Conservation (phyloP, 352 stramenopile species). For the Pythium brachiatum region DNA sequence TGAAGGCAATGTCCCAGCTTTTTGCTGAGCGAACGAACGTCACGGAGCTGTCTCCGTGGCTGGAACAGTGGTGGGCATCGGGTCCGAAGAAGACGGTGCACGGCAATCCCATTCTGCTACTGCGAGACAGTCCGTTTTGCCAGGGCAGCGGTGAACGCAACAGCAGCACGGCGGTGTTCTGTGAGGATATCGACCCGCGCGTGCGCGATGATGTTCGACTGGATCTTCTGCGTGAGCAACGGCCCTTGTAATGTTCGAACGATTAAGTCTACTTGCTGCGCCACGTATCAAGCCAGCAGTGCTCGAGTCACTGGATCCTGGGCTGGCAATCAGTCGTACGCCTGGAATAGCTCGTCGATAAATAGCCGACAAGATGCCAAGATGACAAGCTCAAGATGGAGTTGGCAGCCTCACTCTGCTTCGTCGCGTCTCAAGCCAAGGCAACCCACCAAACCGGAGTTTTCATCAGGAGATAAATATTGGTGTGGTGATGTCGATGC, state of each 20-base stretch:
- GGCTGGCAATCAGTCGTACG: too few relatives aligned
- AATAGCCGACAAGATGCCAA: background rate
- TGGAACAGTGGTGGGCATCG: background rate
- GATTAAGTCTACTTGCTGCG: too few relatives aligned
- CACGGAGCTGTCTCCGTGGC: background rate
- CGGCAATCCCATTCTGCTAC: background rate
- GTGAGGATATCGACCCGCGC: background rate
- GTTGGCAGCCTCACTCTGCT: too few relatives aligned
- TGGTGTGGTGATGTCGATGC: background rate
- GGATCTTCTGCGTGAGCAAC: background rate
- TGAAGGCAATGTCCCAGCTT: background rate
- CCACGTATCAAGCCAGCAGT: too few relatives aligned
- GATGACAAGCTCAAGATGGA: too few relatives aligned
- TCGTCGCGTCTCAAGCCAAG: too few relatives aligned
- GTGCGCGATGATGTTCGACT: slow-evolving; percentile 3
- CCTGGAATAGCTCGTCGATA: background rate
- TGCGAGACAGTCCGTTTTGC: background rate
- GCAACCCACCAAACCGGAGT: too few relatives aligned
- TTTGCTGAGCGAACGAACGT: background rate
- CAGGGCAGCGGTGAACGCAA: background rate
- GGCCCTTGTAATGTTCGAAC: background rate
- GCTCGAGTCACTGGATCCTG: too few relatives aligned
- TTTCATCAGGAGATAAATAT: background rate
- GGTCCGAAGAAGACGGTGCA: slow-evolving; percentile 3
- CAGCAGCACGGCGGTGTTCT: background rate